Evolutionary conservation across 176 grass and related monocot species (phyloP).

Genomic region (Elymus sibiricus): DNA sequence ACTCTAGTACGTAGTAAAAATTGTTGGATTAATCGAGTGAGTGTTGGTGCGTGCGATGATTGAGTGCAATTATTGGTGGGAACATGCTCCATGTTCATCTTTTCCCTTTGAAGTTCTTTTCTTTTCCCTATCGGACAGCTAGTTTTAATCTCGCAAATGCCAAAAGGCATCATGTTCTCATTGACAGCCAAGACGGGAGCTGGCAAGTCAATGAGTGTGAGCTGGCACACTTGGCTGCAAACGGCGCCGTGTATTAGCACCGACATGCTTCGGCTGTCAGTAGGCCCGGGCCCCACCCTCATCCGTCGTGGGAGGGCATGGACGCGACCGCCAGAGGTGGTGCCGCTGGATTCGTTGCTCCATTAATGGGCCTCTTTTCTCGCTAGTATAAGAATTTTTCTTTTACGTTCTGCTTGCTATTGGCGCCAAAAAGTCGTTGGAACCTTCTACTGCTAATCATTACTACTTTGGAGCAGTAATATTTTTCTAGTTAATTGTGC

Average conservation of each 20-base stretch:
- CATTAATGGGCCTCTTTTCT: neutral
- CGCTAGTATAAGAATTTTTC: neutral
- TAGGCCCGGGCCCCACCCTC: neutral
- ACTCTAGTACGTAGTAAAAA: neutral
- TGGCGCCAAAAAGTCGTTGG: neutral
- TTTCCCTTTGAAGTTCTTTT: neutral
- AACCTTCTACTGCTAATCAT: neutral
- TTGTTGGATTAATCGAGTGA: neutral
- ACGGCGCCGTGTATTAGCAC: neutral
- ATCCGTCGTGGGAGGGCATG: neutral
- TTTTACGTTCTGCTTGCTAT: neutral
- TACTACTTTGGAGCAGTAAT: neutral
- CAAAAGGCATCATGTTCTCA: neutral
- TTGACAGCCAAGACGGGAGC: neutral
- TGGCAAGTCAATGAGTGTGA: slow-evolving; percentile 18
- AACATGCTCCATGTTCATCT: slow-evolving; percentile 6
- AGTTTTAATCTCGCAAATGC: neutral
- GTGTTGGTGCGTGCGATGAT: neutral
- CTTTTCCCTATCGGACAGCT: neutral
- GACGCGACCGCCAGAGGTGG: neutral
- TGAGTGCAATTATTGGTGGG: neutral
- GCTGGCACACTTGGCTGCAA: neutral
- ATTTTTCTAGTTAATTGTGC: neutral
- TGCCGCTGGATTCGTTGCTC: slow-evolving; percentile 1
- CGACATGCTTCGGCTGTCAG: slow-evolving; percentile 11